phyloP scores from a whole-genome alignment of 352 stramenopile genomes.

The Phytophthora constricta region DNA sequence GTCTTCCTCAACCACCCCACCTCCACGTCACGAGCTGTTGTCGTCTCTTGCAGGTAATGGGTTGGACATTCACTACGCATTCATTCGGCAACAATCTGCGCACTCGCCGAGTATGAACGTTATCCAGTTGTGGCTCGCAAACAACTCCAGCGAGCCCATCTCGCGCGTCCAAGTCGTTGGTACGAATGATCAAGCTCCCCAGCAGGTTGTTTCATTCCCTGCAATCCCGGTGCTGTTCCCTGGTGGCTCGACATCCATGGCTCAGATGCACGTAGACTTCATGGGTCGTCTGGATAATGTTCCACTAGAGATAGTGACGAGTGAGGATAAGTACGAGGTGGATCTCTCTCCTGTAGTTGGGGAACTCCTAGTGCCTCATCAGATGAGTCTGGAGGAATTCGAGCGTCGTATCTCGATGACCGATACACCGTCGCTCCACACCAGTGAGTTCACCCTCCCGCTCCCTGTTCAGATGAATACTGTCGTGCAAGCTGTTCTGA shows the following conservation, averaged over 20 bases:
- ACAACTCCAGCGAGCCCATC: constrained; percentile 71
- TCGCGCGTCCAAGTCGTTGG: constrained; percentile 52
- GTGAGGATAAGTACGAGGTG: constrained; percentile 58
- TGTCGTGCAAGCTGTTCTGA: constrained; percentile 57
- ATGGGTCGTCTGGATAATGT: constrained; percentile 70
- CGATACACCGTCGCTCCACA: constrained; percentile 61
- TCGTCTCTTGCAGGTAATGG: constrained; percentile 60
- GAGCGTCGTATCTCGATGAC: constrained; percentile 66
- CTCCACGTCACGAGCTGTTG: constrained; percentile 56
- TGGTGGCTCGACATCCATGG: constrained; percentile 74
- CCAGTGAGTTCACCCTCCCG: constrained; percentile 60
- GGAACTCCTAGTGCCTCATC: constrained; percentile 73
- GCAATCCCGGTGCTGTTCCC: constrained; percentile 87
- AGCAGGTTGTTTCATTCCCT: constrained; percentile 77
- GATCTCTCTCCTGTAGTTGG: constrained; percentile 67
- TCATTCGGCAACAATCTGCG: constrained; percentile 64
- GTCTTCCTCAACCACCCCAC: constrained; percentile 40
- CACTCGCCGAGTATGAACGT: constrained; percentile 75
- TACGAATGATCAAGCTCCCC: constrained; percentile 39
- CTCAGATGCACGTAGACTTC: constrained; percentile 88
- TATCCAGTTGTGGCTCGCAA: constrained; percentile 73
- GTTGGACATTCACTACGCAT: constrained; percentile 72
- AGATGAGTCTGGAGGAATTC: constrained; percentile 80
- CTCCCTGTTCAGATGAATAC: constrained; percentile 57
- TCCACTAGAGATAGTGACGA: constrained; percentile 65